These are phyloP conservation scores for Psilocybe mexicana DNA, from an alignment of 1,284 basidiomycete genomes.

Conservation along the genomic window DNA sequence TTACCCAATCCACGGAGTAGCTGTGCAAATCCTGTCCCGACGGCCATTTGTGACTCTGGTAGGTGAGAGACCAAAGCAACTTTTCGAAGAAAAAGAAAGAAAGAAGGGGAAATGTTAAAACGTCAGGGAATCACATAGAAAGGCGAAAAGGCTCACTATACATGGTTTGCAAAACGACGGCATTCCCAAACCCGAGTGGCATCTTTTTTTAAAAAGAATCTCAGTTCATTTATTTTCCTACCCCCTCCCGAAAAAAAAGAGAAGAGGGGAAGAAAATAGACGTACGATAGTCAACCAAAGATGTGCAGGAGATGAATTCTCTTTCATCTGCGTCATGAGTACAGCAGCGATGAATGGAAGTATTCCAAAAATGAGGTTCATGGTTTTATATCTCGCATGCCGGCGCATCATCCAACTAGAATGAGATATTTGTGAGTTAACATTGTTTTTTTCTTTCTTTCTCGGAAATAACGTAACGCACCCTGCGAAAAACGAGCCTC, in stretches of 20 bases:
- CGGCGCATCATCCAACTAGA: conserved; percentile 71
- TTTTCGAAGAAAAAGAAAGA: conserved; percentile 35
- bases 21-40: conserved; percentile 82
- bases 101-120: too few relatives aligned
- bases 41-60: conserved; percentile 67
- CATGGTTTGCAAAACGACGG: conserved; percentile 79
- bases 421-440: not conserved
- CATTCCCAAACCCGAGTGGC: conserved; percentile 78
- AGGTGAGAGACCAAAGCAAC: conserved; percentile 77
- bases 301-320: conserved; percentile 59
- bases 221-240: not conserved
- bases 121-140: not conserved
- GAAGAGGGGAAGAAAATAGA: conserved; percentile 1
- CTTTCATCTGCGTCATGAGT: conserved; percentile 56
- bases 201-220: conserved; percentile 39
- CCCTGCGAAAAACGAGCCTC: conserved; percentile 79
- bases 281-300: conserved; percentile 79
- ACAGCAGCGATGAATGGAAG: conserved; percentile 69
- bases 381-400: conserved; percentile 75
- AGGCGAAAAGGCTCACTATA: conserved; percentile 50
- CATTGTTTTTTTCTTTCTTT: too few relatives aligned
- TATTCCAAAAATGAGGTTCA: conserved; percentile 71
- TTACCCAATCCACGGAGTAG: conserved; percentile 74
- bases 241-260: too few relatives aligned
- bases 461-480: not conserved